phyloP scores from a whole-genome alignment of 805 yeast genomes.

The Candida krabiensis region DNA sequence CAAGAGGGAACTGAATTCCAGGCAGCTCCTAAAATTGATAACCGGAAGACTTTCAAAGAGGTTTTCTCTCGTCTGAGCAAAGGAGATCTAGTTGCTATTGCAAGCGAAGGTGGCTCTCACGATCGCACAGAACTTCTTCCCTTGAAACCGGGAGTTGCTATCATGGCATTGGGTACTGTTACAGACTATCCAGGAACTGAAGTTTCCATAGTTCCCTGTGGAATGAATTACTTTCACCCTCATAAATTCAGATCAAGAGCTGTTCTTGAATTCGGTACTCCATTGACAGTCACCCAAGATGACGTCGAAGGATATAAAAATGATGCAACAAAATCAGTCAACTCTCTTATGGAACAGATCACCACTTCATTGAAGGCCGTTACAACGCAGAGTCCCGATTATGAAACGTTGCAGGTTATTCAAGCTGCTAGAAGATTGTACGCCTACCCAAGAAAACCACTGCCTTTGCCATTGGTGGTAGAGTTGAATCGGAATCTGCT shows the following conservation, averaged over 20 bases:
- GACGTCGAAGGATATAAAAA: slow-evolving; percentile 65
- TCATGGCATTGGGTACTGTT: slow-evolving; percentile 95
- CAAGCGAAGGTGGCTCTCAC: slow-evolving; percentile 99
- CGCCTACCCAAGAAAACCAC: slow-evolving; percentile 61
- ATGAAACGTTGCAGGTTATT: slow-evolving; percentile 83
- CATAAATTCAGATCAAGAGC: slow-evolving; percentile 95
- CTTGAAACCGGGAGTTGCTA: slow-evolving; percentile 94
- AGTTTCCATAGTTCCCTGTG: slow-evolving; percentile 90
- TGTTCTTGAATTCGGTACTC: slow-evolving; percentile 90
- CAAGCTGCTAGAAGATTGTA: slow-evolving; percentile 93
- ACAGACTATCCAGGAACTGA: slow-evolving; percentile 63
- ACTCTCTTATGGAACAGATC: slow-evolving; percentile 61
- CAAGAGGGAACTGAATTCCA: slow-evolving; percentile 56
- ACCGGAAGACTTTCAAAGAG: slow-evolving; percentile 69
- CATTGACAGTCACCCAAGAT: slow-evolving; percentile 62
- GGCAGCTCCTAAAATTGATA: slow-evolving; percentile 80
- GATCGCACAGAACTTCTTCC: slow-evolving; percentile 91
- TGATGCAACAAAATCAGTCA: slow-evolving; percentile 68
- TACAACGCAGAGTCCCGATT: slow-evolving; percentile 83
- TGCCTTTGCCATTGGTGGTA: slow-evolving; percentile 82
- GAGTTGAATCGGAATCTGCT: slow-evolving; percentile 89
- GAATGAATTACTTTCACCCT: slow-evolving; percentile 95
- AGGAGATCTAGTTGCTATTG: slow-evolving; percentile 83
- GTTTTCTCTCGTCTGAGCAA: slow-evolving; percentile 76
- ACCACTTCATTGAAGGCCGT: slow-evolving; percentile 74